Base-by-base conservation (phyloP, 2,329 filamentous ascomycete genomes). In the Polytolypa hystricis region DNA sequence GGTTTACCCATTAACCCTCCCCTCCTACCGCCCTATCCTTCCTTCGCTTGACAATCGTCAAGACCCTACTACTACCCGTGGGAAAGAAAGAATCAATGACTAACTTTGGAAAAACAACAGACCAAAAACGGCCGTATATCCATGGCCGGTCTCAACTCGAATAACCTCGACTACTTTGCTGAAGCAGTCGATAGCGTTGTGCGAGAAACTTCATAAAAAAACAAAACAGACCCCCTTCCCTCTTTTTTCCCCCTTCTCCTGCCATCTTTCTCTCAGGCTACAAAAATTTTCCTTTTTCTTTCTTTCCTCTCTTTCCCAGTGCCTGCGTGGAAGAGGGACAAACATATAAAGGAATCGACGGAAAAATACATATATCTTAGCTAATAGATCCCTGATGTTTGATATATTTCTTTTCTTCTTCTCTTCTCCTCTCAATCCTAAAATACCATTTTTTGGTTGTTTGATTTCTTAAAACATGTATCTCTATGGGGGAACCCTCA, bases 101-200 rank as follows among this genome's bases (percentile, higher is more conserved):
- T 38, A 32, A 29, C 16, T 31, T 4, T 27, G 14, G 16, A 35
- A 19, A 33, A 26, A 38, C n/a, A 20, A 4, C 30, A 64, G 61
- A 96, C 89, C 47, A 95, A 95, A 75, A 98, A 98, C 56, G 91
- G 91, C 15, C 81, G 91, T 33, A 94, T 96, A 63, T 93, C 84
- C 57, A 96, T 98, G 89, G 91, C 91, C 4, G 91, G 91, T n/a
- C 66, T 96, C 47, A 96, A 96, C 62, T 82, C 84, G 17, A 67
- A 79, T 53, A 98, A 96, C 57, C 71, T 96, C 41, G 85, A 94
- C 38, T 94, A 95, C 65, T 83, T 96, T 53, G 91, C 87, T 32
- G 79, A 82, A 61, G 85, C 89, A 1, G 75, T 96, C 9, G 81
- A 95, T 57, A 81, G 81, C 60, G 83, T 89, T 20, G 84, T 96